These are phyloP conservation scores for Daldinia childiae DNA, from an alignment of 495 filamentous ascomycete species.

Conservation along the genomic window DNA sequence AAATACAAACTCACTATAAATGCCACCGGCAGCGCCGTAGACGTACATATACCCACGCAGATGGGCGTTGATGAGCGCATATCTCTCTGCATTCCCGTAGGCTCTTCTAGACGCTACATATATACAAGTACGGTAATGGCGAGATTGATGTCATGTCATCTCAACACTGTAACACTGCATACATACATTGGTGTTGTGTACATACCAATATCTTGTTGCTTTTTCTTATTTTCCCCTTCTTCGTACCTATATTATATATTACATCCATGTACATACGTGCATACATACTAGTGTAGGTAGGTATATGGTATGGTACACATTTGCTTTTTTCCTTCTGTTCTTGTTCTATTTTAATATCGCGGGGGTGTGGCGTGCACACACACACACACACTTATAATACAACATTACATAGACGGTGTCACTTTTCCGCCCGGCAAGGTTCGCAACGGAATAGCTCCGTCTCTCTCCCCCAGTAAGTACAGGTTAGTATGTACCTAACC, in stretches of 20 bases:
- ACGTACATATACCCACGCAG: slow-evolving; percentile 16
- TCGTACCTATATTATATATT: neutral
- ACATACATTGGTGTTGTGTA: neutral
- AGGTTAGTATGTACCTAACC: no score
- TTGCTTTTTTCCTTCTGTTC: neutral
- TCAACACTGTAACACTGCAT: slow-evolving; percentile 10
- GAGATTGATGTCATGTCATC: slow-evolving; percentile 23
- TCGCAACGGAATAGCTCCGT: slow-evolving; percentile 31
- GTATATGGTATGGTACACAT: neutral
- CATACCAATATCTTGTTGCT: neutral
- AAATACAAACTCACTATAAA: neutral
- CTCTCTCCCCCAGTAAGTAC: neutral
- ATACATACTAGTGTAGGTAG: neutral
- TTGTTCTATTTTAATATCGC: slow-evolving; percentile 11
- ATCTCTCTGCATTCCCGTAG: slow-evolving; percentile 4
- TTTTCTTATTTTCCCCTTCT: neutral
- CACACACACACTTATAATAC: neutral
- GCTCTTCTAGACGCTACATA: slow-evolving; percentile 5
- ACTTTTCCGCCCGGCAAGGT: slow-evolving; percentile 23
- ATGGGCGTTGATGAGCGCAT: slow-evolving; percentile 9
- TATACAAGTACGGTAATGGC: neutral
- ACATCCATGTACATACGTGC: neutral
- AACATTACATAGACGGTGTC: neutral
- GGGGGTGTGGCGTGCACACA: slow-evolving; percentile 8
- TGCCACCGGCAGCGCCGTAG: slow-evolving; percentile 29